phyloP scores from a whole-genome alignment of 148 eudicot species.

The Oxyria digyna region DNA sequence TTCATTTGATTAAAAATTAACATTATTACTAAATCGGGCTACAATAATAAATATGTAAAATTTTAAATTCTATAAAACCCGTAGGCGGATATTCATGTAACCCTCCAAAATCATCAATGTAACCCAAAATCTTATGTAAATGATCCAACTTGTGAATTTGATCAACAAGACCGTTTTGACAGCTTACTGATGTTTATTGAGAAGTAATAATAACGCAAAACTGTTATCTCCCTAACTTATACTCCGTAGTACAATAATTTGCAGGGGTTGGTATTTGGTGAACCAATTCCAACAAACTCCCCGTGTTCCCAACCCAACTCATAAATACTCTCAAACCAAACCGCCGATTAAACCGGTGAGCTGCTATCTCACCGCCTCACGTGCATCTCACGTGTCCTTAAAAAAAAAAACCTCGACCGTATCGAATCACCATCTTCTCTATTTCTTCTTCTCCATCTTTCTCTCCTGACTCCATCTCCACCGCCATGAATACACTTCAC shows the following conservation, averaged over 20 bases:
- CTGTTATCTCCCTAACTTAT: no score
- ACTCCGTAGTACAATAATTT: background rate
- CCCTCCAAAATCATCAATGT: no score
- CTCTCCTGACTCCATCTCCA: conserved; percentile 6
- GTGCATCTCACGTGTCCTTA: background rate
- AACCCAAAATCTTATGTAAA: no score
- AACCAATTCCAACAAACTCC: background rate
- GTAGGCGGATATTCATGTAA: no score
- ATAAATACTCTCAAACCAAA: background rate
- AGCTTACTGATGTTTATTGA: no score
- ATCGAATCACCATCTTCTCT: conserved; percentile 2
- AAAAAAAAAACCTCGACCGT: background rate
- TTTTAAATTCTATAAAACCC: no score
- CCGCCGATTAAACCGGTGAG: background rate
- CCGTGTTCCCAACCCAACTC: background rate
- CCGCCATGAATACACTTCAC: conserved; percentile 46
- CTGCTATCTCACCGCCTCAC: background rate
- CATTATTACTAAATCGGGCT: no score
- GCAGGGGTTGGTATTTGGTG: background rate
- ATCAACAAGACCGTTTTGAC: no score
- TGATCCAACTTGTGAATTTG: no score
- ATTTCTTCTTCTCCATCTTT: background rate
- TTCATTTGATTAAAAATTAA: no score
- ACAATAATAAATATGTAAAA: no score
- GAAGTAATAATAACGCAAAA: no score